These are phyloP conservation scores for Malus hybrid DNA, from an alignment of 331 rosid species.

Conservation along the genomic window DNA sequence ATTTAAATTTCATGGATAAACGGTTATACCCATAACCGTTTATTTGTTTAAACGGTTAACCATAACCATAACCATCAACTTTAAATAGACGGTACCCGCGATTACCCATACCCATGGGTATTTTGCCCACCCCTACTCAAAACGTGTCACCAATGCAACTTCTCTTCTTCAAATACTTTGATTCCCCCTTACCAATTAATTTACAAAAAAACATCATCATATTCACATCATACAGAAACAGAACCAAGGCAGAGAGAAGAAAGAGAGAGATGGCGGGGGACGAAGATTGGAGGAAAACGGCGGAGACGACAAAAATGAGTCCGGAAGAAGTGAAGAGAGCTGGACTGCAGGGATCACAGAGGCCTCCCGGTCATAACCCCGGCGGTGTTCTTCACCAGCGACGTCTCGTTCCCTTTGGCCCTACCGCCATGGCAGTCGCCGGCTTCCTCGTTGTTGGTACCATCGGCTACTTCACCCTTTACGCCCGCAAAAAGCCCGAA, in stretches of 20 bases:
- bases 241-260: not conserved
- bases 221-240: no score
- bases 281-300: slow-evolving; percentile 50
- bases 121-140: no score
- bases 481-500: slow-evolving; percentile 50
- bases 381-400: slow-evolving; percentile 61
- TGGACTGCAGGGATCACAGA: slow-evolving; percentile 60
- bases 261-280: slow-evolving; percentile 8
- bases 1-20: no score
- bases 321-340: slow-evolving; percentile 46
- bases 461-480: slow-evolving; percentile 45
- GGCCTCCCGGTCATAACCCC: slow-evolving; percentile 47
- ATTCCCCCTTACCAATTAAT: no score
- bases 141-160: slow-evolving; percentile 16
- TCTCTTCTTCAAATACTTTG: not conserved
- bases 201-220: no score
- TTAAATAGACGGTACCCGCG: no score
- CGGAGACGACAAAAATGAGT: slow-evolving; percentile 62
- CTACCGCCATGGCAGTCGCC: slow-evolving; percentile 22
- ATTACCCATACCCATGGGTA: no score
- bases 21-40: no score
- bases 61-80: no score
- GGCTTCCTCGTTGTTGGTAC: slow-evolving; percentile 41
- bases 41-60: no score
- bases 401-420: slow-evolving; percentile 44